These are phyloP conservation scores for Podila epigama DNA, from an alignment of 192 early-diverging fungal genomes.

Conservation along the genomic window DNA sequence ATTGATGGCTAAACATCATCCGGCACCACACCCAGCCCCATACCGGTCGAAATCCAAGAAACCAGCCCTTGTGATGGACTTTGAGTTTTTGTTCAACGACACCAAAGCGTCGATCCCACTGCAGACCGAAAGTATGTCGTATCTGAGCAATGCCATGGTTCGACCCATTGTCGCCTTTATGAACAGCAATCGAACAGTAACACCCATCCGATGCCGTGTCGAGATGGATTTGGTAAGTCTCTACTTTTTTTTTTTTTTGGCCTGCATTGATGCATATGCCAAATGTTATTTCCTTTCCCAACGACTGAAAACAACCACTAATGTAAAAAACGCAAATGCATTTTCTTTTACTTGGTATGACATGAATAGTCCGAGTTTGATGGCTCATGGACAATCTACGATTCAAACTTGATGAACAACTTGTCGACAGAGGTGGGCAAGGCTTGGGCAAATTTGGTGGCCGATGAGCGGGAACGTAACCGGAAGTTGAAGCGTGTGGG, in stretches of 20 bases:
- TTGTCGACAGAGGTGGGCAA: conserved; percentile 85
- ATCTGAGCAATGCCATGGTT: conserved; percentile 84
- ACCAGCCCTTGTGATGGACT: conserved; percentile 68
- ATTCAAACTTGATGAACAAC: conserved; percentile 76
- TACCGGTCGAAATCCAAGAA: conserved; percentile 33
- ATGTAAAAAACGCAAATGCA: too few species aligned
- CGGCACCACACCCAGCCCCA: background rate
- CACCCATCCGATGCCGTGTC: conserved; percentile 82
- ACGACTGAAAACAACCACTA: too few species aligned
- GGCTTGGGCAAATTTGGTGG: conserved; percentile 77
- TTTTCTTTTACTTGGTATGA: background rate
- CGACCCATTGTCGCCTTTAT: conserved; percentile 94
- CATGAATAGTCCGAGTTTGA: conserved; percentile 77
- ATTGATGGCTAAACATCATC: conserved; percentile 11
- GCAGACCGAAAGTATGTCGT: conserved; percentile 69
- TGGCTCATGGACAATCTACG: conserved; percentile 92
- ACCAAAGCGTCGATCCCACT: conserved; percentile 90
- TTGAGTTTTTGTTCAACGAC: conserved; percentile 89
- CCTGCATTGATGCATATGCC: too few species aligned
- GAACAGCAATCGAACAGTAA: conserved; percentile 89
- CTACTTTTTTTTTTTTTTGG: background rate
- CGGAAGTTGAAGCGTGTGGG: conserved; percentile 87
- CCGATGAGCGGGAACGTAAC: conserved; percentile 84
- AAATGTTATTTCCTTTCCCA: too few species aligned
- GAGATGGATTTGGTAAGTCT: conserved; percentile 72